These are phyloP conservation scores for Cinchona pubescens DNA, from an alignment of 257 asterid species.

Conservation along the genomic window DNA sequence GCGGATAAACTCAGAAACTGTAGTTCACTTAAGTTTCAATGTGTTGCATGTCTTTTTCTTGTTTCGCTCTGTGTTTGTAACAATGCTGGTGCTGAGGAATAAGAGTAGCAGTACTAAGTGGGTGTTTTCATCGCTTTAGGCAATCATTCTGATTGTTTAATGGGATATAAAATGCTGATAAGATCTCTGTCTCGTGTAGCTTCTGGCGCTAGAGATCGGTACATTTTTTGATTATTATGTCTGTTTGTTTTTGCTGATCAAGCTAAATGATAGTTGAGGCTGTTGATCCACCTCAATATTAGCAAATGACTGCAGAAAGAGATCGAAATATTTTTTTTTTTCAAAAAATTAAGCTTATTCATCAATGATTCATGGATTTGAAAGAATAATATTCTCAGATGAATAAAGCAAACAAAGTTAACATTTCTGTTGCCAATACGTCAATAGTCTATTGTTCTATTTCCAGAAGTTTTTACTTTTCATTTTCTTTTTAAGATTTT, in stretches of 20 bases:
- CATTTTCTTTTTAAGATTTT: not conserved
- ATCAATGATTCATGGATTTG: not conserved
- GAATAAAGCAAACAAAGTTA: not conserved
- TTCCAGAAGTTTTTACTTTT: not conserved
- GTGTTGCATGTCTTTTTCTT: not conserved
- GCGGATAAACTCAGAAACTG: not conserved
- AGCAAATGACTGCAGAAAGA: not conserved
- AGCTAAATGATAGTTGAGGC: not conserved
- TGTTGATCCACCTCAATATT: not conserved
- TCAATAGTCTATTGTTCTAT: not conserved
- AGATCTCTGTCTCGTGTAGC: not conserved
- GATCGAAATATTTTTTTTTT: not conserved
- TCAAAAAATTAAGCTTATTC: not conserved
- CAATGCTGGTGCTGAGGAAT: not conserved
- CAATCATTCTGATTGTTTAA: not conserved
- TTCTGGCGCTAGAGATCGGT: not conserved
- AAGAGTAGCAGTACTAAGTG: not conserved
- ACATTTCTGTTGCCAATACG: not conserved
- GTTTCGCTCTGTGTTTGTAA: not conserved
- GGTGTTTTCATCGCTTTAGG: not conserved
- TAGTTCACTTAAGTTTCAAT: not conserved
- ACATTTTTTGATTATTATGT: not conserved
- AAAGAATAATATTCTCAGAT: not conserved
- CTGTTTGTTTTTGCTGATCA: not conserved
- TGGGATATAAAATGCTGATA: not conserved